Evolutionary conservation across 1,284 basidiomycete species (phyloP), one percentile per base, ranked within the genome.

Genomic region (Porogramme epimiltina): DNA sequence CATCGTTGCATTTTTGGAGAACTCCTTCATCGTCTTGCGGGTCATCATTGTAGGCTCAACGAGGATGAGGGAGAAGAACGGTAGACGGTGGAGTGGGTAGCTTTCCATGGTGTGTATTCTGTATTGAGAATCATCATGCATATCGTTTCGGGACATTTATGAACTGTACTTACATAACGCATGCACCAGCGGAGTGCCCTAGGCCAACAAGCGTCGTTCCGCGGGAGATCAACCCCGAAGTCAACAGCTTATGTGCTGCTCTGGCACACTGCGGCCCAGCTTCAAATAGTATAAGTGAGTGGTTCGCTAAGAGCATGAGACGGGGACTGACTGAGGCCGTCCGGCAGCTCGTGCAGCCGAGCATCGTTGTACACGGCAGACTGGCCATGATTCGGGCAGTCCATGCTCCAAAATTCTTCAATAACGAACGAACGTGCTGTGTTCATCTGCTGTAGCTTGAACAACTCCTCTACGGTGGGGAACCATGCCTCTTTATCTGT

Each of bases 381-480:
- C 10, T 24, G 26, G 16, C 52, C 52, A 18, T 54, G 52, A 37
- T 41, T 54, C 5, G 47, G 52, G 2, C 41, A 34, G 15, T 54
- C 52, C 6, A 45, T 36, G 39, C n/a, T 33, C 52, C 52, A 54
- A 11, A 38, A 42, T 10, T 54, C 52, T 22, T 39, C 39, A 38
- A 54, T 23, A 9, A 23, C 26, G 28, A 50, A 49, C 3, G 33
- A 39, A 18, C 33, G 16, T 4, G 11, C 42, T 19, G 40, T 20
- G 1, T 19, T 20, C 8, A 19, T 9, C 2, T 16, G 28, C 20
- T 31, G 28, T 13, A 13, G 8, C 28, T 31, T 6, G 28, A 31
- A 31, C 28, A 31, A 13, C 8, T 31, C 28, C 8, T 31, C 28
- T 31, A 13, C 28, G 13, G 28, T 31, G 13, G 28, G 8, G 13